Evolutionary conservation across 345 rosid genomes (phyloP).

Genomic region (Pistacia vera): DNA sequence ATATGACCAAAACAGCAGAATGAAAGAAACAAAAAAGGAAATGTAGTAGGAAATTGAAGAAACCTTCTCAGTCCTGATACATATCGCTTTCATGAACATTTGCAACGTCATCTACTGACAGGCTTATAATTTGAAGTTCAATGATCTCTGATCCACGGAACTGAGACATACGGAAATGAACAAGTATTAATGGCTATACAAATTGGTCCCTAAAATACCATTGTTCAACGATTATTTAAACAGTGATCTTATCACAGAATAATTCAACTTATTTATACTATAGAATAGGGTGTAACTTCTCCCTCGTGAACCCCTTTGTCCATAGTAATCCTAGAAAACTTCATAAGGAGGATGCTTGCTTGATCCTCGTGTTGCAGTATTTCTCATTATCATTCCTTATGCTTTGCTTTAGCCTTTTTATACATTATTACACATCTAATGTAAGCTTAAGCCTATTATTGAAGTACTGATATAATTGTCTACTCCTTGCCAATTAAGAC

Average conservation of each 20-base stretch:
- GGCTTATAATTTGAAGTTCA: slow-evolving; percentile 72
- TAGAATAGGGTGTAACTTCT: background rate
- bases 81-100: slow-evolving; percentile 75
- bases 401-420: too few species aligned
- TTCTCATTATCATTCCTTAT: too few species aligned
- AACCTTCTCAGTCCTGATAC: slow-evolving; percentile 87
- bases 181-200: background rate
- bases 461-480: too few species aligned
- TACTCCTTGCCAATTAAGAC: too few species aligned
- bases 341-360: background rate
- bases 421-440: too few species aligned
- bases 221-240: background rate
- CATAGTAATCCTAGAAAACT: background rate
- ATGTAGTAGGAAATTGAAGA: slow-evolving; percentile 4
- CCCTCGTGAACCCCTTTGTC: background rate
- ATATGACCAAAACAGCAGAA: background rate
- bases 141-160: slow-evolving; percentile 58
- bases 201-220: background rate
- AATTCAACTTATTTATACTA: background rate
- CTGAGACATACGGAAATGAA: background rate
- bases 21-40: background rate
- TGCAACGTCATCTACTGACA: slow-evolving; percentile 74
- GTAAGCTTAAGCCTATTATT: too few species aligned
- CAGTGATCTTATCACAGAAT: background rate
- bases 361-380: too few species aligned